These are phyloP conservation scores for Pleochaeta shiraiana DNA, from an alignment of 2,329 filamentous ascomycete genomes.

Conservation along the genomic window DNA sequence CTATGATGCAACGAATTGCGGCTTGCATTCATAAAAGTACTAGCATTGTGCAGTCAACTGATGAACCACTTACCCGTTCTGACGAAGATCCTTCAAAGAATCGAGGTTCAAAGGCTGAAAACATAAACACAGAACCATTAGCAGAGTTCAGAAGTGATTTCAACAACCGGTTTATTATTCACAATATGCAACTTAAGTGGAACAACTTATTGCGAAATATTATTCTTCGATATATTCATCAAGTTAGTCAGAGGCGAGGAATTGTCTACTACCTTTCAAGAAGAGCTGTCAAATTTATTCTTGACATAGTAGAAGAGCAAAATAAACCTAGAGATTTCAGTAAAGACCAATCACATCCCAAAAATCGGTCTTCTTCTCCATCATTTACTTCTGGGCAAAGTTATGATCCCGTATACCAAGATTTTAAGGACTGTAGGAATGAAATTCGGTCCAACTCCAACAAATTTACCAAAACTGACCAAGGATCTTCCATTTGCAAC, in stretches of 20 bases:
- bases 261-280: constrained; percentile 97
- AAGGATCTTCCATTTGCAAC: constrained; percentile 19
- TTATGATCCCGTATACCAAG: constrained; percentile 24
- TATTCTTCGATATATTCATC: constrained; percentile 89
- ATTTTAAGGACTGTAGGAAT: constrained; percentile 67
- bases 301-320: constrained; percentile 94
- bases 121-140: constrained; percentile 45
- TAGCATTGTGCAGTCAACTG: constrained; percentile 13
- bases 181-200: constrained; percentile 97
- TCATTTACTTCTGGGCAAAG: constrained; percentile 8
- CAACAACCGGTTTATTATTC: constrained; percentile 94
- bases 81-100: constrained; percentile 21
- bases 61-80: constrained; percentile 20
- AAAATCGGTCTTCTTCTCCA: constrained; percentile 12
- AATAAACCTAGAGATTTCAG: constrained; percentile 28
- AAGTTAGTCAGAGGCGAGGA: constrained; percentile 84
- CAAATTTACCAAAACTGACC: constrained; percentile 57
- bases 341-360: constrained; percentile 17
- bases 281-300: constrained; percentile 88
- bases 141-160: constrained; percentile 85
- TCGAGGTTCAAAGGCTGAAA: constrained; percentile 18
- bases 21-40: constrained; percentile 14
- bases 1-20: constrained; percentile 24
- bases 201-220: constrained; percentile 93
- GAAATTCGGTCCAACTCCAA: constrained; percentile 69